Base-by-base conservation (phyloP, 2,329 filamentous ascomycete species). In the Aspergillus texensis region DNA sequence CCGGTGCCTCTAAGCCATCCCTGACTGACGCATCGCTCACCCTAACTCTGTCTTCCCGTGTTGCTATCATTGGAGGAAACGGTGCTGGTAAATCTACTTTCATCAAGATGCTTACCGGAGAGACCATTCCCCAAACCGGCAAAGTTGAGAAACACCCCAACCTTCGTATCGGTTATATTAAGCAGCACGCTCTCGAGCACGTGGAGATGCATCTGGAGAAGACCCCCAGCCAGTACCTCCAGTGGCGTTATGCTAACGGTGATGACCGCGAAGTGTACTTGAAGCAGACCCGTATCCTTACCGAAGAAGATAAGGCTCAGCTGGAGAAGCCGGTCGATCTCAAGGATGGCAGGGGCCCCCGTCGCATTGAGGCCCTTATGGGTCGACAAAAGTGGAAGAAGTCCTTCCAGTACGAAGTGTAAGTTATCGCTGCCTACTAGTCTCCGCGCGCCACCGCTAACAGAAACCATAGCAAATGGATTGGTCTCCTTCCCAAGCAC, bases 201-300 rank as follows among this genome's bases (percentile, higher is more conserved):
- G 95, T 99, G 12, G 94, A 99, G 82, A 97, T 97, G 94, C 95
- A 99, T 76, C 84, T 98, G 71, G 95, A 99, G 81, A 99, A 99
- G 88, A 99, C 95, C 0, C 95, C 95, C 46, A 98, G 97, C 78
- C 95, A 99, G 81, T 99, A 99, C 76, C 86, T 99, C 39, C 95
- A 98, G 81, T 99, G 95, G 95, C 92, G 95, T 73, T 99, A 98
- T 77, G 92, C 92, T 73, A 93, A 98, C 75, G 95, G 95, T 75
- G 95, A 98, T 71, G 95, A 99, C 73, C 92, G 95, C 58, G 95
- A 99, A 78, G 94, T 98, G 46, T 87, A 96, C 79, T 89, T 99
- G 88, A 99, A 99, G 86, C 94, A 97, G 81, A 98, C 94, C 56
- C 93, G 95, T 81, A 85, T 94, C 60, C 83, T 98, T 64, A 97